Evolutionary conservation across 441 rosid genomes (phyloP), one percentile per base, ranked within the genome.

Genomic region (Gossypium trilobum): DNA sequence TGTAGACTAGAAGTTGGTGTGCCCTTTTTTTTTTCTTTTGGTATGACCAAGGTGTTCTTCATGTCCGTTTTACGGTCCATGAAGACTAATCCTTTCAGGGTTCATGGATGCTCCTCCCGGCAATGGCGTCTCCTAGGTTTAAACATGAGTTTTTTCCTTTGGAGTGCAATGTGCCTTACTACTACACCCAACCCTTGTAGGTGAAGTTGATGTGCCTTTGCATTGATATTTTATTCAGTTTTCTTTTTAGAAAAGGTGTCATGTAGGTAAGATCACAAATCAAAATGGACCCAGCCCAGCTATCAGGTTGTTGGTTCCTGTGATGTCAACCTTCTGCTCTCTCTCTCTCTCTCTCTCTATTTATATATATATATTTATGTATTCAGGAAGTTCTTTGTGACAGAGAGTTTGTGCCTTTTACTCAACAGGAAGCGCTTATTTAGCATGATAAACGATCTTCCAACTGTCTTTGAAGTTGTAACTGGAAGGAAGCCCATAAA

Each of bases 391-490:
- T 4, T 7, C 16, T 29, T 60, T 27, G 65, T 65, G 3, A 14
- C 25, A 0, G 68, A 54, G 19, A 29, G 27, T 56, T 33, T 10
- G 1, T 55, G 65, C 50, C 31, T 77, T 56, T 63, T 16, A 5
- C 57, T 63, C 68, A 14, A 67, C 88, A 93, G 94, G 88, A 93
- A 85, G 79, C 94, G 89, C 5, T 82, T 93, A 17, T 91, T 89
- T 80, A 87, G 91, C 87, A 73, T 91, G 77, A 85, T 86, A 72
- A 93, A 93, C 75, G 96, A 89, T 74, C 84, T 85, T 60, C 96
- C 96, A 17, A 87, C 97, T 67, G 88, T 93, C 27, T 91, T 87
- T 75, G 98, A 91, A 78, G 88, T 88, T 60, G 90, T 93, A 23
- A 85, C 94, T 4, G 92, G 86, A 73, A 86, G 89, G 80, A 89